These are phyloP conservation scores for Lodderomyces pseudojiufengensis DNA, from an alignment of 1,139 yeast genomes.

Conservation along the genomic window DNA sequence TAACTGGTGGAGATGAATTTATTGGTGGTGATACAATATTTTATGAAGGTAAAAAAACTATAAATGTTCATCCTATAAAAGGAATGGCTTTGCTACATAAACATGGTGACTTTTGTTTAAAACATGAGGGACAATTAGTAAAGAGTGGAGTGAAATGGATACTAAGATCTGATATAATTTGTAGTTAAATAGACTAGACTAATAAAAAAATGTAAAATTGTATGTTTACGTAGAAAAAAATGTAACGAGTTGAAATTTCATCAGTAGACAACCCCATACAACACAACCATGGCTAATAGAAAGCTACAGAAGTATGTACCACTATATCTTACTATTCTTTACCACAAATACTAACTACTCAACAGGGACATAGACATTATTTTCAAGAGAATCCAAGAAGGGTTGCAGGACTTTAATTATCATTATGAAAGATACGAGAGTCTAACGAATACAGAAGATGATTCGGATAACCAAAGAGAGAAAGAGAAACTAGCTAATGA, in stretches of 20 bases:
- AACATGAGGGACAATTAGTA: slow-evolving; percentile 59
- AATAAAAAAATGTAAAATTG: too few species aligned
- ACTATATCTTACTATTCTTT: neutral
- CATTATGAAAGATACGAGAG: slow-evolving; percentile 45
- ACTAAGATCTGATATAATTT: slow-evolving; percentile 57
- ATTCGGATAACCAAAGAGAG: slow-evolving; percentile 82
- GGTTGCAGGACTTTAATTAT: slow-evolving; percentile 71
- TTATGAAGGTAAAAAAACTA: slow-evolving; percentile 17
- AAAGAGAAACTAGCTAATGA: slow-evolving; percentile 93
- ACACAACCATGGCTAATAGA: slow-evolving; percentile 32
- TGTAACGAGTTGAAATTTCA: neutral
- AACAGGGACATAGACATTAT: slow-evolving; percentile 84
- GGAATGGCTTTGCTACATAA: slow-evolving; percentile 64
- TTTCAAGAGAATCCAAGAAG: slow-evolving; percentile 91
- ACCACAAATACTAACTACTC: slow-evolving; percentile 16
- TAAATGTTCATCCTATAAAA: slow-evolving; percentile 46
- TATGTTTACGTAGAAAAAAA: neutral
- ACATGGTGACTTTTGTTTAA: slow-evolving; percentile 63
- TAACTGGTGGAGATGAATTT: slow-evolving; percentile 57
- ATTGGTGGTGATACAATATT: slow-evolving; percentile 64
- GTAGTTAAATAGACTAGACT: too few species aligned
- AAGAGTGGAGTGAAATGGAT: slow-evolving; percentile 60
- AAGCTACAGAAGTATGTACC: slow-evolving; percentile 46
- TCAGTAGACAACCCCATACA: neutral
- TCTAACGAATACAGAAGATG: slow-evolving; percentile 39